These are phyloP conservation scores for Alopecurus myosuroides DNA, from an alignment of 176 grass and related monocot genomes.

Conservation along the genomic window DNA sequence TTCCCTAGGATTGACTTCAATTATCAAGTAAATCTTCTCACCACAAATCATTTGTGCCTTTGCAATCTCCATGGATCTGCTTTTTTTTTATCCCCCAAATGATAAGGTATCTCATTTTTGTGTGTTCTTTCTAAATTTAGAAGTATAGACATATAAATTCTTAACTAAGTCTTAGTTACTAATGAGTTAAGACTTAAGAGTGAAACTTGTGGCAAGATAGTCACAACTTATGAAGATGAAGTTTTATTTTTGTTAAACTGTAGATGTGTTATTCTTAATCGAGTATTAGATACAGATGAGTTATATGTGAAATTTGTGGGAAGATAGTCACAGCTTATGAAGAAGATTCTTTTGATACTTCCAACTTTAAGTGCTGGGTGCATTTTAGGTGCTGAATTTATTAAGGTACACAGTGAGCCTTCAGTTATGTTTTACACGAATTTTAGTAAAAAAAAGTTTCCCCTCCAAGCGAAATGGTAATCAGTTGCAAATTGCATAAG, in stretches of 20 bases:
- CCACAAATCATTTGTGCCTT: neutral
- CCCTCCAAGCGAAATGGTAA: neutral
- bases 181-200: neutral
- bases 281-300: neutral
- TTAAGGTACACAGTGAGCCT: neutral
- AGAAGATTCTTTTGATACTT: too few relatives aligned
- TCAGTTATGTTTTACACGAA: neutral
- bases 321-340: neutral
- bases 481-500: neutral
- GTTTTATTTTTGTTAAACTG: neutral
- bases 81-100: neutral
- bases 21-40: slow-evolving; percentile 69
- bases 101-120: neutral
- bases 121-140: neutral
- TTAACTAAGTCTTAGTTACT: neutral
- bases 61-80: neutral
- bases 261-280: neutral
- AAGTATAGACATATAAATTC: neutral
- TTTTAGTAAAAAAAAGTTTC: neutral
- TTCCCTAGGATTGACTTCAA: slow-evolving; percentile 72
- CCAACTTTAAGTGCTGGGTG: too few relatives aligned
- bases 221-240: neutral
- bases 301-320: neutral
- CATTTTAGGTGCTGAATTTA: neutral
- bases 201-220: neutral